Conservation (phyloP, 202 grass and related monocot species). For the Saccharum hybrid region DNA sequence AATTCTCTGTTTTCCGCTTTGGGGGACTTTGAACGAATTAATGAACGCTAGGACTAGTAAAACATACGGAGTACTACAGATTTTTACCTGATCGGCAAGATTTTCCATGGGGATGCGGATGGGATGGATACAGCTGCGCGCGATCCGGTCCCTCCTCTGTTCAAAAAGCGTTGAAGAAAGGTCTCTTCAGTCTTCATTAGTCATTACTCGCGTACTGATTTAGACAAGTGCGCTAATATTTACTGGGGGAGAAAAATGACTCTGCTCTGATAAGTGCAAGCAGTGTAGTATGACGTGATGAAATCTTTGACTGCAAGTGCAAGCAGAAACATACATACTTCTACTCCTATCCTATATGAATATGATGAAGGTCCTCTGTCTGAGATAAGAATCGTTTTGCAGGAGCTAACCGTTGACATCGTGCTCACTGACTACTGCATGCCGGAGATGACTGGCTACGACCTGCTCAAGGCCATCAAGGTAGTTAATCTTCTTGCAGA, state of each 20-base stretch:
- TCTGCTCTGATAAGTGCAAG: background rate
- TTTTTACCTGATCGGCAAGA: too few relatives aligned
- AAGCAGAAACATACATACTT: background rate
- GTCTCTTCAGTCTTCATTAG: background rate
- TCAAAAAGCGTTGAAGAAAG: background rate
- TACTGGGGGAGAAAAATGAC: background rate
- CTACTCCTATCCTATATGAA: too few relatives aligned
- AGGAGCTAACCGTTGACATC: constrained; percentile 74
- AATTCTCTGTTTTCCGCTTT: too few relatives aligned
- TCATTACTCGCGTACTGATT: background rate
- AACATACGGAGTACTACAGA: too few relatives aligned
- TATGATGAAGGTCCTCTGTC: background rate
- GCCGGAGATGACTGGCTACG: constrained; percentile 98
- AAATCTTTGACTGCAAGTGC: background rate
- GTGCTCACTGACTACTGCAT: constrained; percentile 96
- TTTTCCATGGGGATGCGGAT: too few relatives aligned
- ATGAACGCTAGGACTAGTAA: background rate
- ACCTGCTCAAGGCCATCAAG: constrained; percentile 89
- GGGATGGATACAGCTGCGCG: too few relatives aligned
- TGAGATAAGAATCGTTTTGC: constrained; percentile 15
- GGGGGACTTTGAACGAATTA: background rate
- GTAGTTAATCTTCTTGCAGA: constrained; percentile 16
- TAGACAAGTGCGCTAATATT: background rate
- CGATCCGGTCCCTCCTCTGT: too few relatives aligned
- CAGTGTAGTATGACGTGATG: background rate